Percentiles rank a stretch among this genome's conserved stretches.
These are phyloP conservation scores for Alternaria solani DNA, from an alignment of 2,329 filamentous ascomycete genomes.

Conservation along the genomic window DNA sequence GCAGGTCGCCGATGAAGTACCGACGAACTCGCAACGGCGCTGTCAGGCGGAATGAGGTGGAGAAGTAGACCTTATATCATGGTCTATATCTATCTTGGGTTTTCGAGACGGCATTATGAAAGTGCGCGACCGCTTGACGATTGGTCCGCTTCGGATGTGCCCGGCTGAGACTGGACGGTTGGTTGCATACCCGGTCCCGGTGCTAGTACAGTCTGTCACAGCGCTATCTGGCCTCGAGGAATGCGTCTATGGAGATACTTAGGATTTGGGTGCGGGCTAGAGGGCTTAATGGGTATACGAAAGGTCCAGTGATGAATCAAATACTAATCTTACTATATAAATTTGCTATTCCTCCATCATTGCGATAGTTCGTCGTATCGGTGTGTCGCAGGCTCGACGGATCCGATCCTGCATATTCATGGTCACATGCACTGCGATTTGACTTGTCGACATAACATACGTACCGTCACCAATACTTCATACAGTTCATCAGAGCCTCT, in stretches of 20 bases:
- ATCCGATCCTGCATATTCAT: background rate
- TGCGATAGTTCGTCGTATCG: background rate
- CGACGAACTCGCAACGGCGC: background rate
- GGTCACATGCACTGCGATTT: background rate
- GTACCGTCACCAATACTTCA: background rate
- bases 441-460: background rate
- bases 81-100: background rate
- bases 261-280: background rate
- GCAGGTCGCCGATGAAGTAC: background rate
- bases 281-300: background rate
- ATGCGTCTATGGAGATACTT: background rate
- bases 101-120: background rate
- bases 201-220: background rate
- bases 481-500: background rate
- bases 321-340: no score
- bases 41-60: background rate
- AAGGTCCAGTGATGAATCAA: no score
- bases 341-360: no score
- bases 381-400: background rate
- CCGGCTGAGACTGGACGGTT: background rate
- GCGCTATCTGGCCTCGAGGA: background rate
- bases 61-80: background rate
- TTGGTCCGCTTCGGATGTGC: background rate
- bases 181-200: background rate
- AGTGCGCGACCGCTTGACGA: background rate